A percentile compares a stretch with the other conserved stretches of the same genome.
These are phyloP conservation scores for Polymyxa betae DNA, from an alignment of 208 protist species.

Conservation along the genomic window DNA sequence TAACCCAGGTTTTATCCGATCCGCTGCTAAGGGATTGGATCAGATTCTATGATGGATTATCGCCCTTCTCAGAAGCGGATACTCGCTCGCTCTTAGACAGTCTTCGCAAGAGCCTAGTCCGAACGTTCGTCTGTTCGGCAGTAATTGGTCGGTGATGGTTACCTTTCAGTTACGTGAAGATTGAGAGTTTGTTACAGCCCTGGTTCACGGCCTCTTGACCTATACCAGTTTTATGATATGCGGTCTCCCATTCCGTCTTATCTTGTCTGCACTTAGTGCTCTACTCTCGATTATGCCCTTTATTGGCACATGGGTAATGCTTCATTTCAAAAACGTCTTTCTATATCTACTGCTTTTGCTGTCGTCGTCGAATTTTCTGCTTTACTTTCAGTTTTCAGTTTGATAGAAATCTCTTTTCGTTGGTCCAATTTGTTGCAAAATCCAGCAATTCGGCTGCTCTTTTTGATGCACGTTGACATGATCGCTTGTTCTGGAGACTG, in stretches of 20 bases:
- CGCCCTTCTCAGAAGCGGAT: slow-evolving; percentile 23
- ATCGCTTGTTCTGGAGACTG: too few species aligned
- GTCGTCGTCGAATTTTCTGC: too few species aligned
- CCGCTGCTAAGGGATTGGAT: too few species aligned
- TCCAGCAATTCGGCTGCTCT: too few species aligned
- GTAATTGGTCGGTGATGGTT: background rate
- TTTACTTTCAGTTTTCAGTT: too few species aligned
- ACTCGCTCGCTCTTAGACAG: background rate
- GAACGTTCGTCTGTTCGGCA: slow-evolving; percentile 34
- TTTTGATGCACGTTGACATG: too few species aligned
- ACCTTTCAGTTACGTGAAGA: background rate
- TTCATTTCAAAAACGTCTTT: background rate
- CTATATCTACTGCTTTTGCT: too few species aligned
- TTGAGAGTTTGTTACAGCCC: too few species aligned
- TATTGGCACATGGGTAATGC: slow-evolving; percentile 34
- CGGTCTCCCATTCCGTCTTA: slow-evolving; percentile 16
- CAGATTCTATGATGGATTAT: background rate
- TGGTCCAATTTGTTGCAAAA: too few species aligned
- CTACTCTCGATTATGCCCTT: slow-evolving; percentile 23
- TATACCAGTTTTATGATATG: slow-evolving; percentile 17
- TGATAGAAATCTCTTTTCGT: too few species aligned
- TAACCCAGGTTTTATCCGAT: too few species aligned
- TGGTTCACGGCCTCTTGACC: background rate
- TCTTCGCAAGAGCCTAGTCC: background rate
- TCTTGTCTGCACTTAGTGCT: background rate